Conservation (phyloP, 2,329 filamentous ascomycete genomes). For the Aureobasidium lini region DNA sequence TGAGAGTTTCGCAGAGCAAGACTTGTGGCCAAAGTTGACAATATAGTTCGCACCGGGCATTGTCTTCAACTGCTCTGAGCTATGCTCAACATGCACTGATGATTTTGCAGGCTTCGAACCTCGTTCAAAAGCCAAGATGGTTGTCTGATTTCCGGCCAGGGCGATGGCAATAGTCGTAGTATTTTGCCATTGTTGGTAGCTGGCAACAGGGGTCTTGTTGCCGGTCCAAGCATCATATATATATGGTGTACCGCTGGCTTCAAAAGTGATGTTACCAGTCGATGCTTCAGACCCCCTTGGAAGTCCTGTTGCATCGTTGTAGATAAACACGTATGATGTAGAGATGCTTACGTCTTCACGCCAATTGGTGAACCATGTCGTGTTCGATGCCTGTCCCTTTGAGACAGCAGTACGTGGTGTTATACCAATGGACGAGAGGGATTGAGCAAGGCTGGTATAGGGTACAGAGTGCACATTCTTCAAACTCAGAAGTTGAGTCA, state of each 20-base stretch:
- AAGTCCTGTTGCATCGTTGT: slow-evolving; percentile 33
- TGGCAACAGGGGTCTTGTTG: slow-evolving; percentile 24
- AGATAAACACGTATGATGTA: slow-evolving; percentile 35
- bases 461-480: slow-evolving; percentile 31
- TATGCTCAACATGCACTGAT: slow-evolving; percentile 10
- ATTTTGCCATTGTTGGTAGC: slow-evolving; percentile 26
- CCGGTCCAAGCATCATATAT: slow-evolving; percentile 39
- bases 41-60: too few relatives aligned
- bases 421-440: slow-evolving; percentile 27
- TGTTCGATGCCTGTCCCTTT: slow-evolving; percentile 16
- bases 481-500: slow-evolving; percentile 22
- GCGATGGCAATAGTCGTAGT: slow-evolving; percentile 28
- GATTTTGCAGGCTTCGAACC: too few relatives aligned
- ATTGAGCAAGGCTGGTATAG: slow-evolving; percentile 25
- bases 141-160: slow-evolving; percentile 34
- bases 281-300: slow-evolving; percentile 21
- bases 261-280: slow-evolving; percentile 25
- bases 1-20: slow-evolving; percentile 11
- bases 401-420: slow-evolving; percentile 24
- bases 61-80: not conserved
- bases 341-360: slow-evolving; percentile 23
- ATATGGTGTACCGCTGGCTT: slow-evolving; percentile 29
- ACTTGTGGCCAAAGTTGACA: not conserved
- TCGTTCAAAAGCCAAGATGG: slow-evolving; percentile 31
- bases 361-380: slow-evolving; percentile 32